phyloP scores from a whole-genome alignment of 2,329 filamentous ascomycete genomes.

The Xylaria sp. region DNA sequence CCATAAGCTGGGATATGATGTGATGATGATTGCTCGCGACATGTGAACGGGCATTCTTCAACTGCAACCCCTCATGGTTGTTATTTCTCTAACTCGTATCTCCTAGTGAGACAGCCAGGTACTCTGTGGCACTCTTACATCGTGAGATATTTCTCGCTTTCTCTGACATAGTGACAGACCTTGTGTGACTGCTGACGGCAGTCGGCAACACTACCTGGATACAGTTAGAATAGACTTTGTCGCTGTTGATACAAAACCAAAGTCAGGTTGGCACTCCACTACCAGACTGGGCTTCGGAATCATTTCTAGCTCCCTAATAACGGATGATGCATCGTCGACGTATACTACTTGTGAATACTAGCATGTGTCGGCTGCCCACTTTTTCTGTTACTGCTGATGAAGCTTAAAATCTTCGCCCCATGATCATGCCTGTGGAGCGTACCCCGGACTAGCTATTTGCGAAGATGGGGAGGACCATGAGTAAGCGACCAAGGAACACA shows the following conservation, averaged over 20 bases:
- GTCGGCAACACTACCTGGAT: no score
- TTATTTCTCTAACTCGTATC: neutral
- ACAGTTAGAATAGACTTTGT: no score
- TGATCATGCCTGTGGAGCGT: neutral
- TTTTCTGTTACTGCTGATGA: no score
- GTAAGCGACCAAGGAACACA: neutral
- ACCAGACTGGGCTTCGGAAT: neutral
- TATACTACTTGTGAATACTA: no score
- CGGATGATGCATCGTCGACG: neutral
- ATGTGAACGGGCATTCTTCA: neutral
- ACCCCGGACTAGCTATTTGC: neutral
- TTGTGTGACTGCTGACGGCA: neutral
- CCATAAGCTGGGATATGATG: neutral
- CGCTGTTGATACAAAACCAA: neutral
- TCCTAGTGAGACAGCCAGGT: neutral
- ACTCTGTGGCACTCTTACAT: neutral
- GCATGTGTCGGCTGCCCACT: no score
- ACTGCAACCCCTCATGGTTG: neutral
- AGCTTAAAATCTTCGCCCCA: neutral
- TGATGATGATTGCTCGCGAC: neutral
- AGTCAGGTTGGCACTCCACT: neutral
- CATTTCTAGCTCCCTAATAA: neutral
- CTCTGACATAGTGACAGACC: neutral
- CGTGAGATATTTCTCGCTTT: neutral
- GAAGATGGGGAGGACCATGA: neutral